Conservation (phyloP, 176 grass and related monocot genomes). For the Zoysia pacifica region DNA sequence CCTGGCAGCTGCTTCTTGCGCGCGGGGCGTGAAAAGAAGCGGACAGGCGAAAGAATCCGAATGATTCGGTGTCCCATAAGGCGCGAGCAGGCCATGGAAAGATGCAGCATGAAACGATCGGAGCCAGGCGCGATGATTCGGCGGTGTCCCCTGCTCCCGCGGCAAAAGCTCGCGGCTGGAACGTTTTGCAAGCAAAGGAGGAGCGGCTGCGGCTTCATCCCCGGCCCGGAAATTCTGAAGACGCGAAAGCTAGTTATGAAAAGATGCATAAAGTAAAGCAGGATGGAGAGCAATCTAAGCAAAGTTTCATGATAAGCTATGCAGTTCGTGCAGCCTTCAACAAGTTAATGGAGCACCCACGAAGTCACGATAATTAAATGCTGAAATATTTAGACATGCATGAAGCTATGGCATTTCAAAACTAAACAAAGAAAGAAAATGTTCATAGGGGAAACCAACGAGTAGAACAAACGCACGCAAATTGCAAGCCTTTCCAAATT, state of each 20-base stretch:
- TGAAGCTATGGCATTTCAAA: not conserved
- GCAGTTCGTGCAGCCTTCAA: not conserved
- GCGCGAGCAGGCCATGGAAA: slow-evolving; percentile 40
- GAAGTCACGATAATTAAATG: not conserved
- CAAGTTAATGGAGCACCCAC: not conserved
- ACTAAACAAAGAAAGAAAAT: not conserved
- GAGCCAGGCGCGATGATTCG: slow-evolving; percentile 22
- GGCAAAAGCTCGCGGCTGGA: slow-evolving; percentile 41
- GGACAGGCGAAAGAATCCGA: slow-evolving; percentile 33
- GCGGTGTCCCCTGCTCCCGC: slow-evolving; percentile 31
- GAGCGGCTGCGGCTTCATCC: slow-evolving; percentile 31
- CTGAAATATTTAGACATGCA: not conserved
- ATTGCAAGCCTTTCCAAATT: slow-evolving; percentile 58
- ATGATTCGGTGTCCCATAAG: slow-evolving; percentile 52
- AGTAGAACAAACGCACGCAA: slow-evolving; percentile 32
- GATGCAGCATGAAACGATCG: slow-evolving; percentile 32
- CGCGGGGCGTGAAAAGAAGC: slow-evolving; percentile 7
- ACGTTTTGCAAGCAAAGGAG: slow-evolving; percentile 36
- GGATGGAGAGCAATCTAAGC: slow-evolving; percentile 36
- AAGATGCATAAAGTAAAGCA: slow-evolving; percentile 20
- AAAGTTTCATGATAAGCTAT: slow-evolving; percentile 4
- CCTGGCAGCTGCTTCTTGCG: not conserved
- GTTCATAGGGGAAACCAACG: slow-evolving; percentile 18
- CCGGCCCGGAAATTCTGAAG: slow-evolving; percentile 15
- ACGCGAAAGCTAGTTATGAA: slow-evolving; percentile 33